Percentiles rank a stretch among this genome's conserved stretches.
These are phyloP conservation scores for Chaetomium olivaceum DNA, from an alignment of 2,329 filamentous ascomycete genomes.

Conservation along the genomic window DNA sequence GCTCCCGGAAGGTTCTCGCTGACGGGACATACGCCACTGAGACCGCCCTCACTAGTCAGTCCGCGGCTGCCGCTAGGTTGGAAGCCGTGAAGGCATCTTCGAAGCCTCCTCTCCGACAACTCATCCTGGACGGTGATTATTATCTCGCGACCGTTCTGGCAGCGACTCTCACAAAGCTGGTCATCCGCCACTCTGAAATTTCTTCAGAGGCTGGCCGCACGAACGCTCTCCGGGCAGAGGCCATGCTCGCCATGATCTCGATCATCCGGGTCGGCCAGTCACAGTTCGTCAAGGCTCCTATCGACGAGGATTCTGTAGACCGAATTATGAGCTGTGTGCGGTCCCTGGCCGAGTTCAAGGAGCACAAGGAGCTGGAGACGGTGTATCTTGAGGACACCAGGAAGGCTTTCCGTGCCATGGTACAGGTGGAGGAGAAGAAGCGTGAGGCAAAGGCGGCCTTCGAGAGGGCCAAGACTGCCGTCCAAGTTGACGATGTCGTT, in stretches of 20 bases:
- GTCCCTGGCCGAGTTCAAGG: conserved; percentile 83
- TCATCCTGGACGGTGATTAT: conserved; percentile 96
- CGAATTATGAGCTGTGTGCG: conserved; percentile 97
- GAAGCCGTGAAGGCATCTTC: conserved; percentile 96
- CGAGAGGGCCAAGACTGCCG: conserved; percentile 88
- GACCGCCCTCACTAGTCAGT: conserved; percentile 90
- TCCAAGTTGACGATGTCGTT: conserved; percentile 95
- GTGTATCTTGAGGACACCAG: conserved; percentile 94
- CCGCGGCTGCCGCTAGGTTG: conserved; percentile 82
- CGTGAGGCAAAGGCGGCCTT: conserved; percentile 89
- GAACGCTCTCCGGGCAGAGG: conserved; percentile 91
- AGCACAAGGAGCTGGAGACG: conserved; percentile 86
- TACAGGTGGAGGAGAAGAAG: conserved; percentile 96
- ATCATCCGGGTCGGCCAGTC: conserved; percentile 97
- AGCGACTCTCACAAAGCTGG: conserved; percentile 92
- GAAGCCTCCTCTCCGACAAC: conserved; percentile 90
- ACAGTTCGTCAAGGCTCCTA: conserved; percentile 96
- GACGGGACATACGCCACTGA: conserved; percentile 98
- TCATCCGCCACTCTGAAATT: conserved; percentile 95
- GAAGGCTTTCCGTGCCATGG: conserved; percentile 95
- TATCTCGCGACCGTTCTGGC: conserved; percentile 95
- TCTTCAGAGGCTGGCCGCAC: conserved; percentile 83
- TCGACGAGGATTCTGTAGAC: conserved; percentile 98
- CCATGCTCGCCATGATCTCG: conserved; percentile 99
- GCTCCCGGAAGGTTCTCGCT: conserved; percentile 87